These are phyloP conservation scores for Sphagnum contortum DNA, from an alignment of 225 moss, liverwort and hornwort genomes.

Conservation along the genomic window DNA sequence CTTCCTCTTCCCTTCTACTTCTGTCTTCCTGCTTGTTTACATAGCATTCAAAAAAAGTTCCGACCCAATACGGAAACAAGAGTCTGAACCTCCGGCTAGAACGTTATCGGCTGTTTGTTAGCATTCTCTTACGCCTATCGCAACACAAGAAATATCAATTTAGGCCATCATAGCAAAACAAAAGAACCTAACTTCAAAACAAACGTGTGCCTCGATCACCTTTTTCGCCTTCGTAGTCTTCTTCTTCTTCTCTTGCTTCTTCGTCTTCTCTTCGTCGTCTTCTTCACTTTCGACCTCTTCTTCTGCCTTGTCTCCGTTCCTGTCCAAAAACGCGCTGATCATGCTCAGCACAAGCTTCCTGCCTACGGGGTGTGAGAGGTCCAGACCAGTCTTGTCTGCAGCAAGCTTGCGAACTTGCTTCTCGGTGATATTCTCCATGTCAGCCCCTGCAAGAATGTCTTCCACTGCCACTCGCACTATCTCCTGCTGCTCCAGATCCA, in stretches of 20 bases:
- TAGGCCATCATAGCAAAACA: too few species aligned
- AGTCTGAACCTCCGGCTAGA: too few species aligned
- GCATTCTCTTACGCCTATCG: too few species aligned
- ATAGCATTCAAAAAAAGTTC: too few species aligned
- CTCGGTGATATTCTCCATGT: conserved; percentile 45
- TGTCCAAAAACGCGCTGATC: conserved; percentile 32
- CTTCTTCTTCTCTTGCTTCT: conserved; percentile 7
- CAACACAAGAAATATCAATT: too few species aligned
- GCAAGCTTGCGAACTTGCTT: conserved; percentile 60
- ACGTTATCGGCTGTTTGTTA: too few species aligned
- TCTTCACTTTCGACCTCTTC: conserved; percentile 4
- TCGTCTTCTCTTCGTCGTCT: conserved; percentile 1
- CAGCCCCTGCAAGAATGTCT: conserved; percentile 38
- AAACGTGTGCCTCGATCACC: not conserved
- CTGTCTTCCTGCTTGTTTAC: too few species aligned
- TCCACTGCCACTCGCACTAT: conserved; percentile 26
- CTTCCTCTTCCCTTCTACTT: too few species aligned
- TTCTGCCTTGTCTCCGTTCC: conserved; percentile 10
- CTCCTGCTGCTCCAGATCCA: conserved; percentile 33
- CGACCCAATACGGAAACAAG: too few species aligned
- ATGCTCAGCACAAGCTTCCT: conserved; percentile 43
- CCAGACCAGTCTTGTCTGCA: conserved; percentile 41
- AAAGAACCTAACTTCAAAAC: too few species aligned
- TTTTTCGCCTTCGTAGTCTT: not conserved
- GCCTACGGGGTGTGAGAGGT: conserved; percentile 32